Conservation (phyloP, 1,284 basidiomycete genomes). For the Ganoderma resinaceum region DNA sequence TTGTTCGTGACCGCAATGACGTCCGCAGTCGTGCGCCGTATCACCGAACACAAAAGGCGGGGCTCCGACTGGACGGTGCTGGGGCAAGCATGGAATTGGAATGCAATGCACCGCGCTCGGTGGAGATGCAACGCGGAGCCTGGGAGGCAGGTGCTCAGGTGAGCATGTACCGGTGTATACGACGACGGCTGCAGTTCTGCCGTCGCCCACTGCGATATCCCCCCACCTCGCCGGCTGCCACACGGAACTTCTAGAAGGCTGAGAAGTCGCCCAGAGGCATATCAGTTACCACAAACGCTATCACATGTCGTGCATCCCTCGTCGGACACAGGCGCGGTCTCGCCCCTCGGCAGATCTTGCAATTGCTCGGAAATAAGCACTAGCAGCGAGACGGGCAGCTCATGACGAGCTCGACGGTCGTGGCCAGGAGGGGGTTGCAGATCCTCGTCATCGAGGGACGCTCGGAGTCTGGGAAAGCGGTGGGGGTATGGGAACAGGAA, state of each 20-base stretch:
- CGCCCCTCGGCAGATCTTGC: conserved; percentile 10
- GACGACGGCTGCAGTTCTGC: conserved; percentile 24
- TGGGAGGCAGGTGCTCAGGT: conserved; percentile 15
- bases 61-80: not conserved
- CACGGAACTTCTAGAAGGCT: conserved; percentile 15
- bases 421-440: conserved; percentile 22
- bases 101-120: conserved; percentile 1
- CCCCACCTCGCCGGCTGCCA: conserved; percentile 9
- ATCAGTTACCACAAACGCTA: conserved; percentile 17
- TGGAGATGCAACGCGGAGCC: conserved; percentile 11
- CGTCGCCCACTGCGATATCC: conserved; percentile 12
- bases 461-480: conserved; percentile 5
- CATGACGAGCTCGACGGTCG: conserved; percentile 8
- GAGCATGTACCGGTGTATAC: conserved; percentile 17
- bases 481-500: conserved; percentile 16
- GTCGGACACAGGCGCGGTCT: conserved; percentile 15
- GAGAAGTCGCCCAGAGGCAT: not conserved
- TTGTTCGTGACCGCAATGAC: conserved; percentile 11
- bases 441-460: conserved; percentile 23
- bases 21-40: conserved; percentile 2
- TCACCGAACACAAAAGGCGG: not conserved
- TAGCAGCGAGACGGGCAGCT: not conserved
- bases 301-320: conserved; percentile 11
- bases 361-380: not conserved
- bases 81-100: not conserved